Base-by-base conservation (phyloP, 2,329 filamentous ascomycete genomes). In the Scedosporium boydii region DNA sequence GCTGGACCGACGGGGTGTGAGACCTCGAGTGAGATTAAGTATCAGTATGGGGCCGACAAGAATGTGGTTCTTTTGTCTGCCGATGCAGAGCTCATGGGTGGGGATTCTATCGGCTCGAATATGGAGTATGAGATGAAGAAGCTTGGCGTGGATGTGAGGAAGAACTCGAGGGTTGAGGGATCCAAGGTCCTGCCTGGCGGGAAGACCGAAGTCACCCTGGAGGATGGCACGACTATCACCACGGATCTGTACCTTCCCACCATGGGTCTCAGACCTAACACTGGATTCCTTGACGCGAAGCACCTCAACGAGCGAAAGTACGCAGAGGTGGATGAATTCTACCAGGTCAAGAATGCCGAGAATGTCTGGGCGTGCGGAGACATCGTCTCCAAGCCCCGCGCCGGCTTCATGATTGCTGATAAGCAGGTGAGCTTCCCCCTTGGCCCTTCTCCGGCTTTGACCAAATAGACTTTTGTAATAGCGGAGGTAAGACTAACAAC, bases 331-430 rank as follows among this genome's bases (percentile, higher is more conserved):
- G 81, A 86, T 67, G 80, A 82, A 38, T 77, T 72, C 67, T 77
- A 81, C 69, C 75, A 74, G 42, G 81, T 82, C 42, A 75, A 74
- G 65, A 76, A 73, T 6, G 71, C 73, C 12, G 69, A 75, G 16
- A 70, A 76, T 60, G 75, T 82, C 26, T 85, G 82, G 82, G 82
- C 81, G 6, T 75, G 77, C 2, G 82, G 82, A 26, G 82, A 85
- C 62, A 71, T 82, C 51, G 77, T 83, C 26, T 78, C 76, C 66
- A 77, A 77, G 68, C 80, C 81, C 23, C 74, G 77, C 26, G 78
- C 83, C 5, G 82, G 82, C 1, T 86, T 86, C 68, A 80, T 87
- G 72, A 78, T 83, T 62, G 84, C 84, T 0, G 85, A 83, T 63
- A 81, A 82, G 66, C 82, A 84, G 70, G 77, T 77, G 63, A 68